Evolutionary conservation across 1,284 basidiomycete genomes (phyloP).

Genomic region (Irpex lacteus): DNA sequence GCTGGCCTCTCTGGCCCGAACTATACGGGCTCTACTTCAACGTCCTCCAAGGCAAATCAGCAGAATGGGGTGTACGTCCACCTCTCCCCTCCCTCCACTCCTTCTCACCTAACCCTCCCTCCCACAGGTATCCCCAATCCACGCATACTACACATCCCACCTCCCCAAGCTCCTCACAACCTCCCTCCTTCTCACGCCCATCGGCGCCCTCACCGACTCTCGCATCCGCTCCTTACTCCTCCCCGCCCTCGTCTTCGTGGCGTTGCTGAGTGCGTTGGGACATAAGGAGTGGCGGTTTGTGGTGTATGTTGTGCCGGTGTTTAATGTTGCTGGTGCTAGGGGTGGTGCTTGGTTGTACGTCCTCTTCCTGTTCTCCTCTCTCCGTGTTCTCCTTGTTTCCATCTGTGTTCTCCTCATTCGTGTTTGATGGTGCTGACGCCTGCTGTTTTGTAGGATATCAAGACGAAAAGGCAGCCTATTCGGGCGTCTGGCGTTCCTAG

Average conservation of each 20-base stretch:
- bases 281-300: constrained; percentile 98
- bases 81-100: neutral
- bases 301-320: constrained; percentile 79
- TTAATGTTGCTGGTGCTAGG: constrained; percentile 80
- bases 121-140: constrained; percentile 64
- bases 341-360: constrained; percentile 63
- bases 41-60: constrained; percentile 80
- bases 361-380: constrained; percentile 2
- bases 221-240: constrained; percentile 50
- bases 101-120: constrained; percentile 7
- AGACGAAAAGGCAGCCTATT: constrained; percentile 41
- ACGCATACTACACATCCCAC: constrained; percentile 67
- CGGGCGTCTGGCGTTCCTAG: constrained; percentile 42
- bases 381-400: too few relatives aligned
- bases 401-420: too few relatives aligned
- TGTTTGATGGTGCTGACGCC: too few relatives aligned
- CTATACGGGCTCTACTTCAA: constrained; percentile 83
- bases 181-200: constrained; percentile 60
- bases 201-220: constrained; percentile 46
- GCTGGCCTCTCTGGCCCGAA: constrained; percentile 84
- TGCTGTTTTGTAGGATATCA: constrained; percentile 42
- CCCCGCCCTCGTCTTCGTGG: constrained; percentile 57
- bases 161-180: constrained; percentile 82
- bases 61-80: constrained; percentile 86
- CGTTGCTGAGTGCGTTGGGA: constrained; percentile 69